Percentiles rank a stretch among this genome's conserved stretches.
Evolutionary conservation across 305 asterid genomes (phyloP).

Genomic region (Solanum hybrid): DNA sequence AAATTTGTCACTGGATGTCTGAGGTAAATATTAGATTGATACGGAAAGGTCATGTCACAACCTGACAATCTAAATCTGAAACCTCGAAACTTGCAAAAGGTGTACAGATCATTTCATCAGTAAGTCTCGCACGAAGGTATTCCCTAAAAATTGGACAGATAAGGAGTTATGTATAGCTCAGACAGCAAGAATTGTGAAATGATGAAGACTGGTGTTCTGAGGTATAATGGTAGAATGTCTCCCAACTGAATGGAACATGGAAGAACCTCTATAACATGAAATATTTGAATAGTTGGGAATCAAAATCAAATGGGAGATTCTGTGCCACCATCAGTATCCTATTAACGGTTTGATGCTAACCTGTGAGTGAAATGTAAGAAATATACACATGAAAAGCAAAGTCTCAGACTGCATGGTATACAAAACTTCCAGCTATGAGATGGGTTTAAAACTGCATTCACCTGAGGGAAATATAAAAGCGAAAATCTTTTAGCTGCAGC

Average conservation of each 20-base stretch:
- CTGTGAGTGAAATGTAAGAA: background rate
- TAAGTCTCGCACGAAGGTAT: background rate
- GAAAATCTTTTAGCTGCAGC: slow-evolving; percentile 83
- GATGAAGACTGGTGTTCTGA: background rate
- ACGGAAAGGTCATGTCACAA: background rate
- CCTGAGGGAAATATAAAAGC: slow-evolving; percentile 84
- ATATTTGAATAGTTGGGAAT: background rate
- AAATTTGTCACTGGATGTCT: background rate
- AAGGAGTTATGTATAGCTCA: background rate
- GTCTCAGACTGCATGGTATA: background rate
- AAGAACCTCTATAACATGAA: background rate
- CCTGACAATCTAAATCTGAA: background rate
- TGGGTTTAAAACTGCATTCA: slow-evolving; percentile 13
- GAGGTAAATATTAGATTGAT: background rate
- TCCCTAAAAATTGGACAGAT: background rate
- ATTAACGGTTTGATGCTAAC: background rate
- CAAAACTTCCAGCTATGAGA: background rate
- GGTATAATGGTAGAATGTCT: background rate
- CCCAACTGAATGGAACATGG: background rate
- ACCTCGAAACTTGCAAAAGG: background rate
- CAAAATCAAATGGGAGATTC: background rate
- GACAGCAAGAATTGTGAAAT: background rate
- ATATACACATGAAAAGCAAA: background rate
- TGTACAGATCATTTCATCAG: background rate
- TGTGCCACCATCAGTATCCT: background rate